These are phyloP conservation scores for Fraxinus dipetala DNA, from an alignment of 305 asterid species.

Conservation along the genomic window DNA sequence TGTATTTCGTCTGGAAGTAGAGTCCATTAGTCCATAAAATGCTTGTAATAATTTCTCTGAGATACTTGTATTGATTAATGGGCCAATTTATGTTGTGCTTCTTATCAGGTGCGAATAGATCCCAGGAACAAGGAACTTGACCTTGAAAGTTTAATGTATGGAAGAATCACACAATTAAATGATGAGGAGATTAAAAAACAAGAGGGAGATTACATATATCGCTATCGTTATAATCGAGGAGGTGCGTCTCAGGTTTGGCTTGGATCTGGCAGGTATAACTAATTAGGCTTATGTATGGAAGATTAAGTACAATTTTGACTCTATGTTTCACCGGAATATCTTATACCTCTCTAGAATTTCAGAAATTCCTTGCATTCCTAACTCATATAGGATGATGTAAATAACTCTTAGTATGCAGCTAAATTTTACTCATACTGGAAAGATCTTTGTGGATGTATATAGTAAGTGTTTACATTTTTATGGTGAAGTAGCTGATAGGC, in stretches of 20 bases:
- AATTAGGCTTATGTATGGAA: constrained; percentile 10
- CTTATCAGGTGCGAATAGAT: constrained; percentile 75
- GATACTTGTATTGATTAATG: constrained; percentile 11
- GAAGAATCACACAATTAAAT: constrained; percentile 51
- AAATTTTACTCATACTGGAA: neutral
- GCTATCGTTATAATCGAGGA: constrained; percentile 90
- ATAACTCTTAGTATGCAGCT: neutral
- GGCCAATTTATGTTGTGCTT: constrained; percentile 1
- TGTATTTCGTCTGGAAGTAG: constrained; percentile 17
- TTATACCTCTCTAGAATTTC: constrained; percentile 5
- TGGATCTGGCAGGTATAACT: constrained; percentile 88
- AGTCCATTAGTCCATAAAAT: constrained; percentile 7
- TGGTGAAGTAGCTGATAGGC: neutral
- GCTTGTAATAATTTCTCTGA: constrained; percentile 9
- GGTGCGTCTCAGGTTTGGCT: constrained; percentile 99
- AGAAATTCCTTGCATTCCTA: constrained; percentile 19
- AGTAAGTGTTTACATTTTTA: neutral
- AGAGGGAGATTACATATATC: constrained; percentile 91
- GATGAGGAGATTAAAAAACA: constrained; percentile 91
- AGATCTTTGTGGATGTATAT: neutral
- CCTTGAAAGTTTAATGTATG: constrained; percentile 81
- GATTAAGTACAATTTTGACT: neutral
- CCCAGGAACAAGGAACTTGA: constrained; percentile 87
- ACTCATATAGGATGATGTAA: neutral
- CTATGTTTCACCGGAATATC: neutral